Base-by-base conservation (phyloP, 1,139 yeast species). In the Diutina pseudorugosa region DNA sequence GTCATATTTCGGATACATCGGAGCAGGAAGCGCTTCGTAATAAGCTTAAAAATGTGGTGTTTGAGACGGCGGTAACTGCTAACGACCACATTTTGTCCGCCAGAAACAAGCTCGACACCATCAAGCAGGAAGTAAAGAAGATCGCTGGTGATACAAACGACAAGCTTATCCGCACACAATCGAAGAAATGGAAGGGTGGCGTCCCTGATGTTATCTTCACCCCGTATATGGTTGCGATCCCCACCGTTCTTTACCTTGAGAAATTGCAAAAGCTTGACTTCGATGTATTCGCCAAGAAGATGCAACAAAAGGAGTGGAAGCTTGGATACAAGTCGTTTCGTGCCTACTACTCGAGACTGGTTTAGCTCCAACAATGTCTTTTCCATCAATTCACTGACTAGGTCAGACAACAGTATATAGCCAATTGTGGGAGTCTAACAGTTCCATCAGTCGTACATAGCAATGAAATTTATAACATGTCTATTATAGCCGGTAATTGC, bases 31-130 rank as follows among this genome's bases (percentile, higher is more conserved):
- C 61, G 7, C 60, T 68, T 11, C 59, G 70, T 30, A 72, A 71
- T 14, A 68, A 69, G 57, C 62, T 87, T 54, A 75, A 78, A 56
- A 81, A 83, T 60, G 80, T 82, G 11, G 74, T 85, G 0, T 88
- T 77, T 60, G 89, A 83, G 52, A 78, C 85, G 0, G 88, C 95
- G 1, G 77, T 84, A 1, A 69, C 77, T 1, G 94, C 95, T 1
- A 87, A 88, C 66, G 96, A 88, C 64, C 95, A 88, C 64, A 65
- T 88, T 16, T 65, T 87, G 7, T 72, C 90, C 0, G 91, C 95
- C 1, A 68, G 85, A 53, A 64, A 71, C 16, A 80, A 85, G 59
- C 64, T 85, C 19, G 55, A 60, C 0, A 63, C 69, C 50, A 63
- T 76, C 18, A 69, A 68, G 53, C 57, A 58, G 2, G 71, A 71